Evolutionary conservation across 441 rosid genomes (phyloP).

Genomic region (Syzygium syzygioides): DNA sequence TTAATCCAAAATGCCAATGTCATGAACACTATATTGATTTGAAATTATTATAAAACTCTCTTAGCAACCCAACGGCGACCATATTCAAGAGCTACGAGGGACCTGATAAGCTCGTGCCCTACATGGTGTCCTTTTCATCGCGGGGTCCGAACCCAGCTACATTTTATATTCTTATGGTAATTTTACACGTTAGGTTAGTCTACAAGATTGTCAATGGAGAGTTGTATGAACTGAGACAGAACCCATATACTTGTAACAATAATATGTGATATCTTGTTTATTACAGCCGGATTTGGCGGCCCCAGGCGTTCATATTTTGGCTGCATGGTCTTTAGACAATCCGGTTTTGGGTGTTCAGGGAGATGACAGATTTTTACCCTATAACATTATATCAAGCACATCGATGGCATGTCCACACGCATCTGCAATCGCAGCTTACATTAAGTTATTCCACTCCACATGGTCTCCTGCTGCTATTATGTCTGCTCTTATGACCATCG

Average conservation of each 20-base stretch:
- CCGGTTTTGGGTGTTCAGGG: too few species aligned
- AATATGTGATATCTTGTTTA: too few species aligned
- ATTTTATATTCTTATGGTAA: slow-evolving; percentile 38
- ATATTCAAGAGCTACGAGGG: slow-evolving; percentile 19
- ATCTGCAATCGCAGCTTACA: slow-evolving; percentile 37
- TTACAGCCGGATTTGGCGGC: slow-evolving; percentile 46
- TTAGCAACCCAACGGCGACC: slow-evolving; percentile 27
- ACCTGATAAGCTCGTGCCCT: slow-evolving; percentile 24
- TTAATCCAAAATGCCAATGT: not conserved
- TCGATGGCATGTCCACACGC: slow-evolving; percentile 70
- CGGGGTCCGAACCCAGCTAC: slow-evolving; percentile 20
- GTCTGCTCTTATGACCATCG: too few species aligned
- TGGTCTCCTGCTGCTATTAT: slow-evolving; percentile 53
- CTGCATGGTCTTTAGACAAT: too few species aligned
- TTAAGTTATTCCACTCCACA: slow-evolving; percentile 34
- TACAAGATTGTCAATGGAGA: too few species aligned
- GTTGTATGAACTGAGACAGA: too few species aligned
- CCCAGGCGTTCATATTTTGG: slow-evolving; percentile 39
- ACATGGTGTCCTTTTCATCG: slow-evolving; percentile 9
- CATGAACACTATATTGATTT: not conserved
- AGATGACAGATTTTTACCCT: too few species aligned
- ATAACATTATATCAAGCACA: slow-evolving; percentile 1
- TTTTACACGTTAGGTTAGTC: not conserved
- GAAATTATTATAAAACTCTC: not conserved
- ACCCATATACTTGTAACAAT: too few species aligned